Evolutionary conservation across 2,329 filamentous ascomycete genomes (phyloP).

Genomic region (Dactylonectria estremocensis): DNA sequence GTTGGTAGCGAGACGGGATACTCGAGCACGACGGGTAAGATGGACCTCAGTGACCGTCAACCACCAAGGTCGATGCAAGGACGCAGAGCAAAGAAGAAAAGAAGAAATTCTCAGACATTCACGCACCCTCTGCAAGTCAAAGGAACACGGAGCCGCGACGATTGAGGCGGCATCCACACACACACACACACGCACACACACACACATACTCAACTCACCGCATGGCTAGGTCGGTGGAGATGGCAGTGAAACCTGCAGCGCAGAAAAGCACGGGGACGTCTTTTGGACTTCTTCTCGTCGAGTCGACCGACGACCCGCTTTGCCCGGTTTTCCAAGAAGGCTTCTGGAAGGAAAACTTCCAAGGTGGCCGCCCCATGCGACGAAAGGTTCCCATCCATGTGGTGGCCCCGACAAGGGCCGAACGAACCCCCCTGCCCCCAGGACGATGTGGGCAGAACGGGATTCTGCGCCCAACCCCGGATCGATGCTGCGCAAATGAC

Average conservation of each 20-base stretch:
- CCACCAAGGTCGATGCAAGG: slow-evolving; percentile 19
- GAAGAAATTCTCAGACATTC: slow-evolving; percentile 19
- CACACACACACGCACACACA: not conserved
- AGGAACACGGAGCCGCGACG: slow-evolving; percentile 8
- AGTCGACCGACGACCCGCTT: slow-evolving; percentile 27
- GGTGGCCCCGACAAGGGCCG: not conserved
- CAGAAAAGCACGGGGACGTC: slow-evolving; percentile 12
- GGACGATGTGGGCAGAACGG: slow-evolving; percentile 21
- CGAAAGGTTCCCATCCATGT: too few relatives aligned
- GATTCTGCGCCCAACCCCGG: slow-evolving; percentile 29
- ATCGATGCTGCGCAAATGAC: slow-evolving; percentile 14
- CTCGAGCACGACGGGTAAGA: not conserved
- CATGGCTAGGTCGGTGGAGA: slow-evolving; percentile 10
- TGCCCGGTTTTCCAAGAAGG: slow-evolving; percentile 18
- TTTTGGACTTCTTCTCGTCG: not conserved
- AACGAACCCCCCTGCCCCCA: slow-evolving; percentile 5
- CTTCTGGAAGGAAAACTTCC: slow-evolving; percentile 23
- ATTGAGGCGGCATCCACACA: not conserved
- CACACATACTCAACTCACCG: slow-evolving; percentile 15
- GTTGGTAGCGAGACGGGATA: slow-evolving; percentile 1
- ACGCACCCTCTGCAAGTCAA: not conserved
- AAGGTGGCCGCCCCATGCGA: slow-evolving; percentile 9
- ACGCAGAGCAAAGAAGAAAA: not conserved
- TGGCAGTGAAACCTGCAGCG: slow-evolving; percentile 18
- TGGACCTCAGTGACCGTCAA: not conserved